These are phyloP conservation scores for Hura crepitans DNA, from an alignment of 441 rosid genomes.

Conservation along the genomic window DNA sequence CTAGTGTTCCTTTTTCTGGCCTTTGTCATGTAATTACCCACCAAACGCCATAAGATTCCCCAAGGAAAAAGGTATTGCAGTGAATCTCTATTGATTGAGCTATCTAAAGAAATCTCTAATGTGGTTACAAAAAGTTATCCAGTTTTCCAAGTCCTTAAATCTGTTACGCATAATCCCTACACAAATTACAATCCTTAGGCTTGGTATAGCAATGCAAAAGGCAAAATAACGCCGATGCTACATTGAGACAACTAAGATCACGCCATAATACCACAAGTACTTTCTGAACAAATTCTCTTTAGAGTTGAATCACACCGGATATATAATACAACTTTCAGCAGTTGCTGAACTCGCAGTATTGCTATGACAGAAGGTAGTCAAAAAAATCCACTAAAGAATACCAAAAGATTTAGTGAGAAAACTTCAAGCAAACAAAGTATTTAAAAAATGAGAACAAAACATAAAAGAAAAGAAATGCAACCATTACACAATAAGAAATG, in stretches of 20 bases:
- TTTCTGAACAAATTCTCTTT: not conserved
- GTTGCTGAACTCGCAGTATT: not conserved
- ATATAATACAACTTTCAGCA: not conserved
- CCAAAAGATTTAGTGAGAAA: not conserved
- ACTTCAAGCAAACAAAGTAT: not conserved
- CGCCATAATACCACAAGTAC: not conserved
- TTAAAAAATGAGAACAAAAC: not conserved
- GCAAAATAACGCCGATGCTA: constrained; percentile 3
- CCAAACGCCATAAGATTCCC: not conserved
- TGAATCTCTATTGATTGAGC: not conserved
- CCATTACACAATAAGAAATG: not conserved
- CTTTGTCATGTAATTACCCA: not conserved
- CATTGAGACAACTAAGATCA: not conserved
- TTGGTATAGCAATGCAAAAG: not conserved
- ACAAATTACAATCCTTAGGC: not conserved
- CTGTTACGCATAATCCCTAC: not conserved
- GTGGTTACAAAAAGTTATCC: not conserved
- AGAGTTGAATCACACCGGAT: constrained; percentile 4
- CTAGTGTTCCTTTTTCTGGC: not conserved
- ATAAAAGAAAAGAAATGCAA: not conserved
- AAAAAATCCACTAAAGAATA: not conserved
- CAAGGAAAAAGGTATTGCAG: not conserved
- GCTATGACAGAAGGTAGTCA: not conserved
- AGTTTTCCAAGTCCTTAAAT: not conserved
- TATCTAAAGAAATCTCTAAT: constrained; percentile 2